Evolutionary conservation across 2,329 filamentous ascomycete genomes (phyloP), one percentile per base, ranked within the genome.

Genomic region (Clonostachys solani): DNA sequence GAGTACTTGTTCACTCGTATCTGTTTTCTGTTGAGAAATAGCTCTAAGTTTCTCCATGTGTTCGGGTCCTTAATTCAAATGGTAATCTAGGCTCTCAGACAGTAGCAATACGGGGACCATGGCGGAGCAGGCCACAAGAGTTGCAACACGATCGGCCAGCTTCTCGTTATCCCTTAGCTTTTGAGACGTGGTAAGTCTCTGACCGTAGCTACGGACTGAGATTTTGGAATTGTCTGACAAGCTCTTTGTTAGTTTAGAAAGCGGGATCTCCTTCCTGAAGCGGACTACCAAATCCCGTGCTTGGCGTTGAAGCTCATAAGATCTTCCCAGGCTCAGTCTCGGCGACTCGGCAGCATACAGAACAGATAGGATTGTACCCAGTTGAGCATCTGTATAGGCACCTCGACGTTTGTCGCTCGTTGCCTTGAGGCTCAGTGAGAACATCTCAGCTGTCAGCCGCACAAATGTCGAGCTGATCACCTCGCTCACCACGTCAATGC

Each of bases 161-260:
- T 87, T 80, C 2, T 80, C 83, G 60, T 91, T 85, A 55, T 82
- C 87, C 1, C 87, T 83, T 7, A 88, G 82, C 62, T 86, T 78
- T 2, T 83, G 78, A 5, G 76, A 77, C 1, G 83, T 80, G 0
- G 83, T 83, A 80, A 83, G 89, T 1, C 85, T 81, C 50, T 90
- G 81, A 44, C 91, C 84, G 19, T 82, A 74, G 4, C 74, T 68
- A 45, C 72, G 79, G 49, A 87, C 61, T 0, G 86, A 86, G 12
- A 72, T 70, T 55, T 86, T 85, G 19, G 83, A 66, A 38, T 92
- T 66, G 1, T 75, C 75, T 58, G 84, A 82, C 54, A 89, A 75
- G 62, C 89, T 73, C 40, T 82, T 74, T n/a, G 74, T 73, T 3
- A 87, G 87, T 49, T 87, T 88, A 4, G 78, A 72, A 2, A 76